Conservation (phyloP, 305 asterid species). For the Fraxinus sp. region DNA sequence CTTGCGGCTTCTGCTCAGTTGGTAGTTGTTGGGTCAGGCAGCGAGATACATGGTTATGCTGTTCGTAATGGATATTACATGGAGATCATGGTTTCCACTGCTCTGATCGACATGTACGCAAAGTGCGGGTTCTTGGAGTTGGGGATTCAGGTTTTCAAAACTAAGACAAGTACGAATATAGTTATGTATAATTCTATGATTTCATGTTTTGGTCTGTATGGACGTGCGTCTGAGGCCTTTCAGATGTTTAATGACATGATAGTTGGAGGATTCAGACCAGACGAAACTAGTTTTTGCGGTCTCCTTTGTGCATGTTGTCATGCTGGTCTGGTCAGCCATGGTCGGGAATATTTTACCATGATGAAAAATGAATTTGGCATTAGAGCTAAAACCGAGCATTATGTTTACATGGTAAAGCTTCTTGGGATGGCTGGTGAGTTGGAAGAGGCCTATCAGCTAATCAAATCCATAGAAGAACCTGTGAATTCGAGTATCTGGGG, state of each 20-base stretch:
- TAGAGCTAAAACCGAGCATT: constrained; percentile 55
- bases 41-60: constrained; percentile 68
- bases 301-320: constrained; percentile 80
- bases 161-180: constrained; percentile 47
- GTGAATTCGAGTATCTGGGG: constrained; percentile 69
- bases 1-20: constrained; percentile 54
- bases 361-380: constrained; percentile 56
- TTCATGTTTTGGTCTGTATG: constrained; percentile 59
- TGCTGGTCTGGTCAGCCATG: constrained; percentile 62
- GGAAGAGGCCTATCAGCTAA: constrained; percentile 58
- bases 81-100: constrained; percentile 58
- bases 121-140: constrained; percentile 79
- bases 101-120: constrained; percentile 77
- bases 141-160: constrained; percentile 49
- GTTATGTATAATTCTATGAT: constrained; percentile 62
- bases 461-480: constrained; percentile 42
- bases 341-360: constrained; percentile 45
- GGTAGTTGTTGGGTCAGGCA: constrained; percentile 51
- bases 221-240: constrained; percentile 57
- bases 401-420: constrained; percentile 78
- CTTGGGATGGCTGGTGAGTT: constrained; percentile 74
- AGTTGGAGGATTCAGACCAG: constrained; percentile 49
- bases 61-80: constrained; percentile 41
- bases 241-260: constrained; percentile 46
- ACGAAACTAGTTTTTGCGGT: constrained; percentile 64